Conservation (phyloP, 2,329 filamentous ascomycete species). For the Colletotrichum sp. region DNA sequence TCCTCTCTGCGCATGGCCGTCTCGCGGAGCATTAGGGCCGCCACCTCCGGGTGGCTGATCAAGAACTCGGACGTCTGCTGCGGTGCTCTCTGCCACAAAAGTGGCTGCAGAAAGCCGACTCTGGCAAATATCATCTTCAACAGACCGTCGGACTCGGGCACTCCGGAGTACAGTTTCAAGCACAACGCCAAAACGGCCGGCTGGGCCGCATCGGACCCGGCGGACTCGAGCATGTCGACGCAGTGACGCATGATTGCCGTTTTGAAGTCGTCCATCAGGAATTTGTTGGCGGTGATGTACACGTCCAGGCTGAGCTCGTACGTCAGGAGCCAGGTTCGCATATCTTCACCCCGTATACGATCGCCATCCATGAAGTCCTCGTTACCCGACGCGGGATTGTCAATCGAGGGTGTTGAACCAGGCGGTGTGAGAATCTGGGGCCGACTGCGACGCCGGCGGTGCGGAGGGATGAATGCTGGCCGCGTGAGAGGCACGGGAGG, state of each 20-base stretch:
- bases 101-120: conserved; percentile 51
- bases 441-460: conserved; percentile 17
- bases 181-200: conserved; percentile 50
- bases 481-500: conserved; percentile 6
- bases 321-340: conserved; percentile 51
- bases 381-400: conserved; percentile 15
- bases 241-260: conserved; percentile 42
- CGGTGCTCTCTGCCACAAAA: conserved; percentile 45
- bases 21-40: conserved; percentile 51
- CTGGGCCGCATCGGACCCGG: conserved; percentile 45
- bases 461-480: conserved; percentile 5
- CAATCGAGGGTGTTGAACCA: conserved; percentile 6
- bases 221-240: conserved; percentile 51
- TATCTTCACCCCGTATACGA: conserved; percentile 49
- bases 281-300: conserved; percentile 54
- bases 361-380: conserved; percentile 25
- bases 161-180: conserved; percentile 44
- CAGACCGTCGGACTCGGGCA: conserved; percentile 47
- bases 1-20: conserved; percentile 48
- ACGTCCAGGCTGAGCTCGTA: conserved; percentile 54
- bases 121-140: conserved; percentile 55
- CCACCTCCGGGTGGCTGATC: conserved; percentile 48
- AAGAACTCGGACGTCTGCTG: conserved; percentile 48
- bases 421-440: conserved; percentile 17
- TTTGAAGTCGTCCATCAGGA: conserved; percentile 52